phyloP scores from a whole-genome alignment of 1,284 basidiomycete species.

The Amylostereum areolatum region DNA sequence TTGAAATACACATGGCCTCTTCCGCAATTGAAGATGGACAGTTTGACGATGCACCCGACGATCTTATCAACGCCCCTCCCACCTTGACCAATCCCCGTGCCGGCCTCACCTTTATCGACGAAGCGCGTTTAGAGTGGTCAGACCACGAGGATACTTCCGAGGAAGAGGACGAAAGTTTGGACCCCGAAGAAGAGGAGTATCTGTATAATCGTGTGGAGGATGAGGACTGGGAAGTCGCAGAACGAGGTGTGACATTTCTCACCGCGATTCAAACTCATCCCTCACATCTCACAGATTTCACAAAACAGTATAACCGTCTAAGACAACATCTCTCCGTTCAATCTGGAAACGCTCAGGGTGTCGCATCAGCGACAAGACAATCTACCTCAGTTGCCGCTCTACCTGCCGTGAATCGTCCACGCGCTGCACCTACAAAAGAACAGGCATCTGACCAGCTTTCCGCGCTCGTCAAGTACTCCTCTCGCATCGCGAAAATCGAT shows the following conservation, averaged over 20 bases:
- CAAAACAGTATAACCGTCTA: constrained; percentile 93
- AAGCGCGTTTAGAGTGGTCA: constrained; percentile 30
- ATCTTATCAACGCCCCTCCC: constrained; percentile 11
- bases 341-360: constrained; percentile 56
- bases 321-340: constrained; percentile 78
- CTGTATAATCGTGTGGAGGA: constrained; percentile 59
- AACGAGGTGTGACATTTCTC: constrained; percentile 44
- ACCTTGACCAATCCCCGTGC: constrained; percentile 19
- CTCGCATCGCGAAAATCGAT: constrained; percentile 63
- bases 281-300: constrained; percentile 64
- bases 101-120: constrained; percentile 44
- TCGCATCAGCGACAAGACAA: constrained; percentile 42
- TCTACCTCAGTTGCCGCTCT: constrained; percentile 51
- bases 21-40: constrained; percentile 34
- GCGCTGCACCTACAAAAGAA: constrained; percentile 33
- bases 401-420: constrained; percentile 70
- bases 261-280: neutral
- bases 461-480: constrained; percentile 65
- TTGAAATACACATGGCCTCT: neutral
- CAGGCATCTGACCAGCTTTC: constrained; percentile 63
- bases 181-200: constrained; percentile 41
- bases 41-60: constrained; percentile 46
- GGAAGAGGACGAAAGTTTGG: constrained; percentile 29
- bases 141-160: constrained; percentile 17
- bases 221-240: constrained; percentile 89